A percentile compares a stretch with the other conserved stretches of the same genome.
phyloP scores from a whole-genome alignment of 106 monocot species.

The Dendrobium officinale region DNA sequence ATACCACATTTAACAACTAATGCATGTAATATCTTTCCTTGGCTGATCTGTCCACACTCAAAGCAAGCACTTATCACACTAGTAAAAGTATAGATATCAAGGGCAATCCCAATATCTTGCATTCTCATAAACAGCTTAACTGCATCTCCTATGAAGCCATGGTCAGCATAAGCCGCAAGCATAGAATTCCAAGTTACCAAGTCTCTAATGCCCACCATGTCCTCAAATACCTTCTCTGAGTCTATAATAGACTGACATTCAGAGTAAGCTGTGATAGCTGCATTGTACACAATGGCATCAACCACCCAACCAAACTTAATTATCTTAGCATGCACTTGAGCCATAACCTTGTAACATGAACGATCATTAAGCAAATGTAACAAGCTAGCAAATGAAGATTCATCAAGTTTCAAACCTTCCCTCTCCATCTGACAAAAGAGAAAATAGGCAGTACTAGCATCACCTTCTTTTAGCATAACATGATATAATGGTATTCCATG shows the following conservation, averaged over 20 bases:
- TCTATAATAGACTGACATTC: slow-evolving; percentile 40
- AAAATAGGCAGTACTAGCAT: slow-evolving; percentile 6
- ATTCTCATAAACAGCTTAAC: slow-evolving; percentile 39
- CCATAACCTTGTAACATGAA: slow-evolving; percentile 13
- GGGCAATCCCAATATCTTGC: slow-evolving; percentile 22
- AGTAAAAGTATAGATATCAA: slow-evolving; percentile 61
- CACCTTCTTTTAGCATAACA: slow-evolving; percentile 28
- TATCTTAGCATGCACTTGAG: slow-evolving; percentile 51
- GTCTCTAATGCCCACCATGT: slow-evolving; percentile 31
- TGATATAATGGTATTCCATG: slow-evolving; percentile 62
- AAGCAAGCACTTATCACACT: slow-evolving; percentile 55
- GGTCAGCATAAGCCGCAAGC: slow-evolving; percentile 50
- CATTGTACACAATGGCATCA: slow-evolving; percentile 48
- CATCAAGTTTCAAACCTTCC: slow-evolving; percentile 31
- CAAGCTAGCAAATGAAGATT: slow-evolving; percentile 59
- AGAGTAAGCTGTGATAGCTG: slow-evolving; percentile 56
- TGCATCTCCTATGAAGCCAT: slow-evolving; percentile 23
- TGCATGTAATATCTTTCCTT: slow-evolving; percentile 47
- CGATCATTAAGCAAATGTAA: slow-evolving; percentile 32
- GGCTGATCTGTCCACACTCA: slow-evolving; percentile 11
- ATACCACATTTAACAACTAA: slow-evolving; percentile 42
- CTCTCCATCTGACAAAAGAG: slow-evolving; percentile 44
- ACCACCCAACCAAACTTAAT: slow-evolving; percentile 31
- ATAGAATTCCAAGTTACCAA: slow-evolving; percentile 71
- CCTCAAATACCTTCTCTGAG: slow-evolving; percentile 41